Conservation (phyloP, 1,139 yeast species). For the Diutina mesorugosa region DNA sequence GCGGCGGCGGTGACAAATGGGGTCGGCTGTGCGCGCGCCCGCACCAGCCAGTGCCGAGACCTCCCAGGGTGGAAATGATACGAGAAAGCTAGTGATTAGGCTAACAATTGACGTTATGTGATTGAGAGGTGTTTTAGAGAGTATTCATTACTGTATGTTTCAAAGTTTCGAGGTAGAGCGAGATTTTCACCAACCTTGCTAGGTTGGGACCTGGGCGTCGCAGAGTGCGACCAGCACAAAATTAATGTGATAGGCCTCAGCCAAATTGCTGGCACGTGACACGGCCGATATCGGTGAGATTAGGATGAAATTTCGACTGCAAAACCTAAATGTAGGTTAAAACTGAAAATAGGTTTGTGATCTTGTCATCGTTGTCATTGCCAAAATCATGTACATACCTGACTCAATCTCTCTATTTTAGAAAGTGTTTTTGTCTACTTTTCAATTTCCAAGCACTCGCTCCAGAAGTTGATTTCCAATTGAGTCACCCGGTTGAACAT, state of each 20-base stretch:
- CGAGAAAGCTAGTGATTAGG: no score
- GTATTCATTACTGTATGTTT: no score
- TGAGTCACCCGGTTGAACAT: slow-evolving; percentile 46
- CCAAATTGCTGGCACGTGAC: background rate
- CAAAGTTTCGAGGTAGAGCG: no score
- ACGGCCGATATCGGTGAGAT: background rate
- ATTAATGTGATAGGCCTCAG: background rate
- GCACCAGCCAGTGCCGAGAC: background rate
- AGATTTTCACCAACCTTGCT: no score
- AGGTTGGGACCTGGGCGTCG: no score
- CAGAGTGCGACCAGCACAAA: no score
- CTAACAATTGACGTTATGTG: no score
- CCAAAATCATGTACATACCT: background rate
- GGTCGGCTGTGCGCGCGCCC: background rate
- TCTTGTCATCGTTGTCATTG: no score
- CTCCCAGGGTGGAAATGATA: no score
- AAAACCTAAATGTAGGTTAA: no score
- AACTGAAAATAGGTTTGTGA: no score
- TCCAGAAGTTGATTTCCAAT: slow-evolving; percentile 59
- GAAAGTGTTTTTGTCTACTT: background rate
- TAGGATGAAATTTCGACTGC: no score
- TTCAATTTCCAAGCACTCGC: slow-evolving; percentile 17
- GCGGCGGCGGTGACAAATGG: background rate
- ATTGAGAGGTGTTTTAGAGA: background rate
- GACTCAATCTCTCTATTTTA: background rate